Percentiles rank a stretch among this genome's conserved stretches.
phyloP scores from a whole-genome alignment of 192 early-diverging fungal species.

The Entomortierella parvispora region DNA sequence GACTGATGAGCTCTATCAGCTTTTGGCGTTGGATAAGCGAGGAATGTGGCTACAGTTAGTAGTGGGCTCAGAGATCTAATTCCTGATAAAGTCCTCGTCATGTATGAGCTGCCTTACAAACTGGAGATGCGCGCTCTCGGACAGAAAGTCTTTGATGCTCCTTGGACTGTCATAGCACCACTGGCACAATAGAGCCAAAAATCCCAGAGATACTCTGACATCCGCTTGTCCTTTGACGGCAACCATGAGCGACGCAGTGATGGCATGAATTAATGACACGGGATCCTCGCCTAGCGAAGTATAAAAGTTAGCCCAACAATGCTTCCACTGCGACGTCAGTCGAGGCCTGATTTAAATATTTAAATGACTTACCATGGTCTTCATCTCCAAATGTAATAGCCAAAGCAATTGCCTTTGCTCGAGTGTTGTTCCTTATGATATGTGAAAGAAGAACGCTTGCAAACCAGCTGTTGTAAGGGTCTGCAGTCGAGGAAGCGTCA shows the following conservation, averaged over 20 bases:
- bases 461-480: conserved; percentile 93
- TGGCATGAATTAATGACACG: conserved; percentile 89
- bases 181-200: conserved; percentile 79
- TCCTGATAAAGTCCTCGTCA: too few relatives aligned
- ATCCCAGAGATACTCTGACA: conserved; percentile 77
- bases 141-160: conserved; percentile 84
- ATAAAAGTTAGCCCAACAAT: background rate
- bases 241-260: conserved; percentile 77
- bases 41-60: background rate
- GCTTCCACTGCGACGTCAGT: too few relatives aligned
- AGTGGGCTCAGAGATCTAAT: too few relatives aligned
- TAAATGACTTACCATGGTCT: conserved; percentile 62
- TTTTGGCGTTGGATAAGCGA: conserved; percentile 38
- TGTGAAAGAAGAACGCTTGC: conserved; percentile 85
- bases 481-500: conserved; percentile 44
- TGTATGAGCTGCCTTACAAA: conserved; percentile 86
- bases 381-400: conserved; percentile 81
- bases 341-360: background rate
- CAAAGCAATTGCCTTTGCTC: conserved; percentile 82
- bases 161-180: conserved; percentile 89
- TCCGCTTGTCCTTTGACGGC: conserved; percentile 74
- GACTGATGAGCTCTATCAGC: conserved; percentile 91
- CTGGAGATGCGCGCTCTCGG: conserved; percentile 89
- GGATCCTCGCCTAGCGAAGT: conserved; percentile 68
- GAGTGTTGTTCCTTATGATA: conserved; percentile 75